phyloP scores from a whole-genome alignment of 331 rosid species.

The Quercus phellos region DNA sequence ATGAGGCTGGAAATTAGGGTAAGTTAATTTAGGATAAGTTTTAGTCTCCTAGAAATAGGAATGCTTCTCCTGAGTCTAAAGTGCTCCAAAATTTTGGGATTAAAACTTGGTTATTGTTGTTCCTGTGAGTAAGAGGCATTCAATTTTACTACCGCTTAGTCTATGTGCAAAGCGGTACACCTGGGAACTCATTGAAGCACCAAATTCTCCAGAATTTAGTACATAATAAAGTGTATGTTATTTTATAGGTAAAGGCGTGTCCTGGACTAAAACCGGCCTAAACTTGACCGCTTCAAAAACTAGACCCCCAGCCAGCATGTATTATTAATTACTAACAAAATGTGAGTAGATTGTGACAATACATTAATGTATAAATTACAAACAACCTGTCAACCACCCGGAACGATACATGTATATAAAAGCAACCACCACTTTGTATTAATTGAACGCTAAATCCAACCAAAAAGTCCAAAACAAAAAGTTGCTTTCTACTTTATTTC shows the following conservation, averaged over 20 bases:
- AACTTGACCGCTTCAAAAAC: background rate
- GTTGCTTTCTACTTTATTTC: constrained; percentile 61
- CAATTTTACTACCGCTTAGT: no score
- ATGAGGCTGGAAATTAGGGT: no score
- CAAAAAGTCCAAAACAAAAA: background rate
- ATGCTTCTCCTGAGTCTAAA: no score
- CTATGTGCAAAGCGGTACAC: background rate
- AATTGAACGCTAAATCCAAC: background rate
- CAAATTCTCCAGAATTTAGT: background rate
- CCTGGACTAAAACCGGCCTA: background rate
- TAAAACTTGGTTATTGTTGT: no score
- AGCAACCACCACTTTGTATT: background rate
- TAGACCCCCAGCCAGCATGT: background rate
- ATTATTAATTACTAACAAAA: background rate
- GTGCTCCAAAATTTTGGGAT: no score
- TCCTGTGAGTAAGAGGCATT: background rate
- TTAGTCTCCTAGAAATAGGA: no score
- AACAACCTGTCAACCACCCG: background rate
- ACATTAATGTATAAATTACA: background rate
- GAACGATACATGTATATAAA: background rate
- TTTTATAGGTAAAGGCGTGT: background rate
- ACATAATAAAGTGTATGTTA: background rate
- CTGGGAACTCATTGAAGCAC: background rate
- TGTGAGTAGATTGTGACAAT: background rate
- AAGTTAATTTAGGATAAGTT: no score